A percentile compares a stretch with the other conserved stretches of the same genome.
Evolutionary conservation across 495 filamentous ascomycete species (phyloP).

Genomic region (Chaetomidium leptoderma): DNA sequence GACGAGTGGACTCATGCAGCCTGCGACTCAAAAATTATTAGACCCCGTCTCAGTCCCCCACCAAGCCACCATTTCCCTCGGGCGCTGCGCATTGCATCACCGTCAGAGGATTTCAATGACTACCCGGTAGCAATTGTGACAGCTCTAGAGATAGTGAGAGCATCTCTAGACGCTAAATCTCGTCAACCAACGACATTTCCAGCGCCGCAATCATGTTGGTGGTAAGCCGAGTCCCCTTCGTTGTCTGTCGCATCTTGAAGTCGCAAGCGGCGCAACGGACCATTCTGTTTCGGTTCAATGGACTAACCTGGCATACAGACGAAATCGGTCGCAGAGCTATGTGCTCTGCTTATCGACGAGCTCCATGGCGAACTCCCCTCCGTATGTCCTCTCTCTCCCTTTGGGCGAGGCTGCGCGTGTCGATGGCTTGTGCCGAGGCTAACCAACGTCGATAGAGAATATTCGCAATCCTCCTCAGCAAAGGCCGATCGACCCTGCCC

Average conservation of each 20-base stretch:
- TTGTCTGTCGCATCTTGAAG: constrained; percentile 4
- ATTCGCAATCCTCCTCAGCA: constrained; percentile 68
- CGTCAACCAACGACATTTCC: constrained; percentile 8
- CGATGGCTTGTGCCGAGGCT: constrained; percentile 16
- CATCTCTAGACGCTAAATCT: constrained; percentile 58
- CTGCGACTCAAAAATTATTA: constrained; percentile 27
- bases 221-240: constrained; percentile 30
- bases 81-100: constrained; percentile 18
- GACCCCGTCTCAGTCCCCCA: constrained; percentile 26
- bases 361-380: constrained; percentile 84
- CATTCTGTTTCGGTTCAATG: not conserved
- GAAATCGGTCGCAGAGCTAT: constrained; percentile 71
- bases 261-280: not conserved
- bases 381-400: constrained; percentile 52
- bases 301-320: constrained; percentile 35
- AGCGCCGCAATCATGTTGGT: constrained; percentile 35
- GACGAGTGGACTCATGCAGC: constrained; percentile 12
- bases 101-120: constrained; percentile 43
- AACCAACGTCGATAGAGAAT: constrained; percentile 53
- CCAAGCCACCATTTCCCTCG: constrained; percentile 23
- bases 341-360: constrained; percentile 81
- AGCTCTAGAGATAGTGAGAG: constrained; percentile 70
- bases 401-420: not conserved
- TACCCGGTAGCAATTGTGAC: constrained; percentile 59
- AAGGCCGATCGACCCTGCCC: constrained; percentile 70